A percentile compares a stretch with the other conserved stretches of the same genome.
Conservation (phyloP, 371 early-diverging fungal genomes). For the Mucor irregularis region DNA sequence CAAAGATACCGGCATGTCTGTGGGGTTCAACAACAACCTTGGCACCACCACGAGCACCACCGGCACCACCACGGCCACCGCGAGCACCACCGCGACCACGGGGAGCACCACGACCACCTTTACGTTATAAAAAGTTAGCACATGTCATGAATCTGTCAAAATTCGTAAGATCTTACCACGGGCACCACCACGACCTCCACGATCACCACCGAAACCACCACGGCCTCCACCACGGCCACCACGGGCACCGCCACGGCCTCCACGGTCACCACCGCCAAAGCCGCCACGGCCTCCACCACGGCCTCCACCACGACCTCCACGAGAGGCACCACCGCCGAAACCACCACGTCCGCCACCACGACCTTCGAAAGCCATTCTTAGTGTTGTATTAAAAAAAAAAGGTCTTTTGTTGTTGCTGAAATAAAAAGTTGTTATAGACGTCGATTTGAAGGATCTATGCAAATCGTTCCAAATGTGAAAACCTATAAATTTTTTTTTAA, state of each 20-base stretch:
- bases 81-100: slow-evolving; percentile 53
- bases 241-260: no score
- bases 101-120: slow-evolving; percentile 37
- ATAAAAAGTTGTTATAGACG: neutral
- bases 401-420: neutral
- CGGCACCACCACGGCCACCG: slow-evolving; percentile 49
- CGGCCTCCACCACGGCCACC: slow-evolving; percentile 47
- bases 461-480: neutral
- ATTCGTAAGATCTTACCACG: slow-evolving; percentile 12
- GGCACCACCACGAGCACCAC: slow-evolving; percentile 87
- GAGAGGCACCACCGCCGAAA: slow-evolving; percentile 12
- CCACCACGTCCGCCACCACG: slow-evolving; percentile 42
- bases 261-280: slow-evolving; percentile 36
- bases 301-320: slow-evolving; percentile 25
- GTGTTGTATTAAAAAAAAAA: slow-evolving; percentile 2
- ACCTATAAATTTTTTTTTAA: neutral
- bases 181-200: slow-evolving; percentile 48
- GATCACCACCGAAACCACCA: slow-evolving; percentile 53
- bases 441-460: slow-evolving; percentile 4
- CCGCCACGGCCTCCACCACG: slow-evolving; percentile 24
- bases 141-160: neutral
- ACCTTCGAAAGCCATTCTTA: slow-evolving; percentile 38
- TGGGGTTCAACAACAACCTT: slow-evolving; percentile 97
- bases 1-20: slow-evolving; percentile 95
- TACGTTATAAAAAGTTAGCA: no score